phyloP scores from a whole-genome alignment of 768 basidiomycete genomes.

The Scleroderma bovista region DNA sequence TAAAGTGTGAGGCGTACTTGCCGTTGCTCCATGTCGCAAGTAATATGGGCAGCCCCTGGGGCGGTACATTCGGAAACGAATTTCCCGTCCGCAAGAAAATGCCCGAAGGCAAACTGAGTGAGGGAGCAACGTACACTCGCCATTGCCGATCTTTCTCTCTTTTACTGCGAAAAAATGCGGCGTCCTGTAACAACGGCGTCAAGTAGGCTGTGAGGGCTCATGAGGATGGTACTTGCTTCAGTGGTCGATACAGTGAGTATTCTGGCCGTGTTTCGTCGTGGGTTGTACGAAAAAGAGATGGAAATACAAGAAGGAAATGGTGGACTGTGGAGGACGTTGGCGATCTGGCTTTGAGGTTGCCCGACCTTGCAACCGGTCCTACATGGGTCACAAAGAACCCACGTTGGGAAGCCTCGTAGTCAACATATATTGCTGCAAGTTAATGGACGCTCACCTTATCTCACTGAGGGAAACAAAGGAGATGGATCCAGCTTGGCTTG shows the following conservation, averaged over 20 bases:
- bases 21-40: constrained; percentile 32
- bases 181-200: constrained; percentile 26
- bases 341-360: constrained; percentile 30
- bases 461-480: constrained; percentile 1
- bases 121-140: constrained; percentile 20
- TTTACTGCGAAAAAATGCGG: constrained; percentile 12
- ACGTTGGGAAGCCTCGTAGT: constrained; percentile 16
- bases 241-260: constrained; percentile 27
- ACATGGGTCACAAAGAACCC: constrained; percentile 34
- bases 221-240: constrained; percentile 17
- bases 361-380: constrained; percentile 18
- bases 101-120: constrained; percentile 29
- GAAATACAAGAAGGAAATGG: constrained; percentile 33
- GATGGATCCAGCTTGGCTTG: background rate
- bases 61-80: constrained; percentile 30
- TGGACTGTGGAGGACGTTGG: constrained; percentile 27
- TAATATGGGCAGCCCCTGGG: constrained; percentile 25
- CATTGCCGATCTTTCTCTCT: constrained; percentile 20
- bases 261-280: constrained; percentile 23
- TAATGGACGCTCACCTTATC: constrained; percentile 15
- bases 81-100: constrained; percentile 28
- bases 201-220: constrained; percentile 18
- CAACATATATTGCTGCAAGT: background rate
- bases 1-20: constrained; percentile 27
- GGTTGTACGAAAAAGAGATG: constrained; percentile 18